Base-by-base conservation (phyloP, 2,329 filamentous ascomycete genomes). In the Aspergillus sp. region DNA sequence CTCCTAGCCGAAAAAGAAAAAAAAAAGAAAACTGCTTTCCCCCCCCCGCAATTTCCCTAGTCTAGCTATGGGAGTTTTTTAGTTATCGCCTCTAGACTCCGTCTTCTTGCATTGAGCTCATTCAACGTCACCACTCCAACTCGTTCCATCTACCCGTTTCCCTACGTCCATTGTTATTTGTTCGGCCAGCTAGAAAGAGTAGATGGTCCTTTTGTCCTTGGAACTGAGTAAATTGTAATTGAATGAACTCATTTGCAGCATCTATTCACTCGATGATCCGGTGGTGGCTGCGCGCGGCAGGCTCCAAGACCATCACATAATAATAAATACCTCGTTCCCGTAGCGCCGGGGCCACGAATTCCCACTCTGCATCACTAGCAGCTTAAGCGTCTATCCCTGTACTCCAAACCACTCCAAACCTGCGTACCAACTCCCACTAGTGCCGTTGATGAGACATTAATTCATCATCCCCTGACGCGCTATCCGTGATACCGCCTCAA, bases 101-200 rank as follows among this genome's bases (percentile, higher is more conserved):
- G 39, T 28, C 47, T 23, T 17, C 32, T 36, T 47, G 43, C 45
- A 36, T 56, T 64, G 61, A 61, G 65, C 60, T 64, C 59, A 62
- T 63, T 61, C 60, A 61, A 67, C 65, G 65, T 67, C 65, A 67
- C 65, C 61, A 67, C 61, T 63, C 17, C 17, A 15, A 12, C 23
- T 28, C 49, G 52, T 64, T 63, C 64, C 65, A 43, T 65, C 61
- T 61, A 49, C 59, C 59, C 60, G 57, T 28, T 32, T 38, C 25
- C 13, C 25, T 10, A 43, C 39, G 17, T 6, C 21, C 51, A 45
- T 60, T 60, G 45, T 49, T 38, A 62, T 38, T 54, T 52, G 28
- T 43, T 54, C 43, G 13, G 36, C 23, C n/a, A 43, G 32, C 39
- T 39, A 23, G 13, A 39, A 56, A 5, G 10, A 36, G 32, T 36